A percentile compares a stretch with the other conserved stretches of the same genome.
phyloP scores from a whole-genome alignment of 495 filamentous ascomycete species.

The Penicillium psychrofluorescens region DNA sequence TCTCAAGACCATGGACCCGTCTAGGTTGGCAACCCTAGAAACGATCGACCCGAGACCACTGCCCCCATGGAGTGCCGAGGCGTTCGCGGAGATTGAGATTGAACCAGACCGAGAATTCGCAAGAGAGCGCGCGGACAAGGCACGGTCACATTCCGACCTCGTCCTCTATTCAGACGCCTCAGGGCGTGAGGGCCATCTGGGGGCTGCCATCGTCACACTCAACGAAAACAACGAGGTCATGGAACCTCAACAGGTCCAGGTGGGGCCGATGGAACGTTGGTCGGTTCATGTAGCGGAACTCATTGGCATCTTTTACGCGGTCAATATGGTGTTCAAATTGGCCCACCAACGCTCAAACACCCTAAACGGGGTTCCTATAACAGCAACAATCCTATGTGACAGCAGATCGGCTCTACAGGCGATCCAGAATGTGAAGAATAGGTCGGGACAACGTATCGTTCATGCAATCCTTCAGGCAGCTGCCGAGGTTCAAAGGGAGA shows the following conservation, averaged over 20 bases:
- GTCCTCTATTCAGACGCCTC: conserved; percentile 17
- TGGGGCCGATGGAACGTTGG: conserved; percentile 14
- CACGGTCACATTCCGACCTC: conserved; percentile 1
- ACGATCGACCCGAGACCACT: conserved; percentile 14
- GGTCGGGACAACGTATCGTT: conserved; percentile 3
- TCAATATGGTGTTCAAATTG: conserved; percentile 8
- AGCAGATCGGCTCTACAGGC: conserved; percentile 4
- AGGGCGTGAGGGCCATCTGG: conserved; percentile 8
- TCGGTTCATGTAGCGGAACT: conserved; percentile 17
- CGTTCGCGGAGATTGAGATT: conserved; percentile 16
- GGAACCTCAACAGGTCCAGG: conserved; percentile 11
- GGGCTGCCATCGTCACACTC: conserved; percentile 4
- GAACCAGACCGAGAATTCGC: conserved; percentile 12
- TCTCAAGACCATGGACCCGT: conserved; percentile 3
- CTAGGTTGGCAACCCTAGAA: conserved; percentile 9
- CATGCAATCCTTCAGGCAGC: not conserved
- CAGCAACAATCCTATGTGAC: not conserved
- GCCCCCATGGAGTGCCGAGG: conserved; percentile 10
- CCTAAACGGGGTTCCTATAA: not conserved
- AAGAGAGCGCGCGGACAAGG: conserved; percentile 4
- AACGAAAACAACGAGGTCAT: conserved; percentile 1
- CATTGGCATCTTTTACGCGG: conserved; percentile 14
- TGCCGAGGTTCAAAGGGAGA: not conserved
- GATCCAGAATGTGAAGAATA: conserved; percentile 1
- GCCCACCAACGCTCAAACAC: not conserved